phyloP scores from a whole-genome alignment of 1,284 basidiomycete genomes.

The Ceratobasidium theobromae region DNA sequence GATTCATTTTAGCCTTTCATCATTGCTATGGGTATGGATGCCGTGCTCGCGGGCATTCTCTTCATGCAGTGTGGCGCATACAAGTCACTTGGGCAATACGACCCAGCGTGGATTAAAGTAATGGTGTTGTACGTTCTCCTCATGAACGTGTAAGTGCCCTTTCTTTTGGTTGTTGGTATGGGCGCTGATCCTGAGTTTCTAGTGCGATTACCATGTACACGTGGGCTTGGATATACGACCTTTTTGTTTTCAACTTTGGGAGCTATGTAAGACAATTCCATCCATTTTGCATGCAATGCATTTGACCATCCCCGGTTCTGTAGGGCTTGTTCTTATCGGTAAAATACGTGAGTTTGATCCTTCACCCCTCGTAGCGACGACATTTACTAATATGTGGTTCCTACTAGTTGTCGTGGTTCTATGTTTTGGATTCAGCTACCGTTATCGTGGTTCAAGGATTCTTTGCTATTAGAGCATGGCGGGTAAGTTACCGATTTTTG shows the following conservation, averaged over 20 bases:
- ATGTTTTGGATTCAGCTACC: conserved; percentile 25
- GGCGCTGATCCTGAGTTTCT: background rate
- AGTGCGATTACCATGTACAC: conserved; percentile 23
- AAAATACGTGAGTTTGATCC: background rate
- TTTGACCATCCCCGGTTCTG: background rate
- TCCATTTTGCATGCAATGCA: background rate
- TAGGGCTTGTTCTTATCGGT: conserved; percentile 26
- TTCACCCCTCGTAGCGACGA: background rate
- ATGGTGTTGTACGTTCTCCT: conserved; percentile 29
- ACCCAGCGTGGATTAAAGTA: conserved; percentile 6
- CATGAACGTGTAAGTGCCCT: conserved; percentile 26
- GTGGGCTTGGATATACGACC: conserved; percentile 29
- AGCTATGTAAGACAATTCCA: conserved; percentile 11
- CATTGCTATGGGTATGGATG: conserved; percentile 24
- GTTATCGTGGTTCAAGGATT: conserved; percentile 30
- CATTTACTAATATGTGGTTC: background rate
- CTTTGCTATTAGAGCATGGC: conserved; percentile 26
- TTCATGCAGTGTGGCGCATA: conserved; percentile 28
- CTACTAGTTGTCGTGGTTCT: conserved; percentile 20
- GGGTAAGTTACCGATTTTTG: background rate
- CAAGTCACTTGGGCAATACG: background rate
- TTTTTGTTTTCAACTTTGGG: conserved; percentile 23
- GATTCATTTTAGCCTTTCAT: background rate
- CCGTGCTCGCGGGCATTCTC: conserved; percentile 18
- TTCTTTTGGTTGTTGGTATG: background rate